These are phyloP conservation scores for Chiua sp. DNA, from an alignment of 1,284 basidiomycete genomes.

Conservation along the genomic window DNA sequence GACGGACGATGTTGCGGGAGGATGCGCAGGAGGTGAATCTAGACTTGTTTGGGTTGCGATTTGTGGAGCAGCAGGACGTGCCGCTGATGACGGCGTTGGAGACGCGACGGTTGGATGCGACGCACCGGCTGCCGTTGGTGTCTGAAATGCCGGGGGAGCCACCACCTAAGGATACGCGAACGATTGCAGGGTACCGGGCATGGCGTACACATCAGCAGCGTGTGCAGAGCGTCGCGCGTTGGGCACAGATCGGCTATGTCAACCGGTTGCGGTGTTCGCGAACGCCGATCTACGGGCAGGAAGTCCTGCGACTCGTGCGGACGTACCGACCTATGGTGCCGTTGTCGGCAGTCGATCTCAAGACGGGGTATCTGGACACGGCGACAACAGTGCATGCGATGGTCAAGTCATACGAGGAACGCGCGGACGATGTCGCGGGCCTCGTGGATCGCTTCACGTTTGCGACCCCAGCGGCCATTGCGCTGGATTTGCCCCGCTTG, in stretches of 20 bases:
- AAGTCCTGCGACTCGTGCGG: constrained; percentile 56
- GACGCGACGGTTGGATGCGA: constrained; percentile 70
- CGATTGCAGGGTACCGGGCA: constrained; percentile 72
- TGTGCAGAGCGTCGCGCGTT: constrained; percentile 60
- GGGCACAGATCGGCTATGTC: constrained; percentile 75
- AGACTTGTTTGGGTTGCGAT: constrained; percentile 68
- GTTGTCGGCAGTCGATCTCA: constrained; percentile 48
- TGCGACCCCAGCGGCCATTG: constrained; percentile 82
- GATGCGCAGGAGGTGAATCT: constrained; percentile 62
- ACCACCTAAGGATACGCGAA: constrained; percentile 75
- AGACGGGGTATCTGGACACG: constrained; percentile 47
- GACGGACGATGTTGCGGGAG: constrained; percentile 65
- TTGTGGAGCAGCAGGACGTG: constrained; percentile 58
- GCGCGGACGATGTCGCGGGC: constrained; percentile 61
- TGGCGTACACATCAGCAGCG: constrained; percentile 64
- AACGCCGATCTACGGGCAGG: constrained; percentile 69
- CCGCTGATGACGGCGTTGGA: constrained; percentile 60
- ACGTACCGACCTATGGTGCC: constrained; percentile 63
- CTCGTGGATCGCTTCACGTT: constrained; percentile 82
- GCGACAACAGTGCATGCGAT: constrained; percentile 48
- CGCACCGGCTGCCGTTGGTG: constrained; percentile 65
- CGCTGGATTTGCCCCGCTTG: constrained; percentile 73
- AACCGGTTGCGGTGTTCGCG: constrained; percentile 78
- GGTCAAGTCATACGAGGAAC: constrained; percentile 69
- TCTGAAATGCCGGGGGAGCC: constrained; percentile 61